phyloP scores from a whole-genome alignment of 768 basidiomycete species.

The Crassisporium funariophilum region DNA sequence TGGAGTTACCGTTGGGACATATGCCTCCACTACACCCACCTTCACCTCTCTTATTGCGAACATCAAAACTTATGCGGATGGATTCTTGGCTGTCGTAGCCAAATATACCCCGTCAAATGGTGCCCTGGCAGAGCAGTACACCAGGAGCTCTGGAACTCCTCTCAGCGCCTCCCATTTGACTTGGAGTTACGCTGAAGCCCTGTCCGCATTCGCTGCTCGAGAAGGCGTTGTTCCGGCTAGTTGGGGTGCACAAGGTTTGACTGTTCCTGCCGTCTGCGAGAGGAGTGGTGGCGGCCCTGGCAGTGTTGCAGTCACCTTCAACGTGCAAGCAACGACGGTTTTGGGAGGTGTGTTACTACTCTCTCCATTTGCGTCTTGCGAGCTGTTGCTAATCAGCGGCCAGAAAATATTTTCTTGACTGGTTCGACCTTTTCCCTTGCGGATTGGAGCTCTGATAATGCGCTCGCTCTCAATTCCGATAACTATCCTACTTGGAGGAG shows the following conservation, averaged over 20 bases:
- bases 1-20: conserved; percentile 51
- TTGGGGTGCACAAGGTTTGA: conserved; percentile 69
- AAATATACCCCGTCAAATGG: conserved; percentile 67
- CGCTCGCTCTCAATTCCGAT: conserved; percentile 53
- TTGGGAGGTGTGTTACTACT: conserved; percentile 50
- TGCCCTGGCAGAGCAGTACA: conserved; percentile 65
- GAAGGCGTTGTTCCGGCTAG: conserved; percentile 46
- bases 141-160: conserved; percentile 48
- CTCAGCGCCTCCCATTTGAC: conserved; percentile 68
- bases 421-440: conserved; percentile 58
- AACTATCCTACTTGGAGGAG: conserved; percentile 72
- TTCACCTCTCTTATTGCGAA: conserved; percentile 51
- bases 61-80: conserved; percentile 63
- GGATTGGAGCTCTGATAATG: conserved; percentile 63
- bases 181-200: conserved; percentile 74
- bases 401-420: conserved; percentile 71
- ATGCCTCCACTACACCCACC: conserved; percentile 44
- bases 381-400: neutral
- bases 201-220: conserved; percentile 60
- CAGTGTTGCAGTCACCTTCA: conserved; percentile 61
- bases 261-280: conserved; percentile 48
- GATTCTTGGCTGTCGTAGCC: conserved; percentile 55
- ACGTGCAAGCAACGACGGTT: conserved; percentile 61
- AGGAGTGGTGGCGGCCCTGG: conserved; percentile 24
- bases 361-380: neutral